Conservation (phyloP, 441 rosid genomes). For the Mallotus japonicus region DNA sequence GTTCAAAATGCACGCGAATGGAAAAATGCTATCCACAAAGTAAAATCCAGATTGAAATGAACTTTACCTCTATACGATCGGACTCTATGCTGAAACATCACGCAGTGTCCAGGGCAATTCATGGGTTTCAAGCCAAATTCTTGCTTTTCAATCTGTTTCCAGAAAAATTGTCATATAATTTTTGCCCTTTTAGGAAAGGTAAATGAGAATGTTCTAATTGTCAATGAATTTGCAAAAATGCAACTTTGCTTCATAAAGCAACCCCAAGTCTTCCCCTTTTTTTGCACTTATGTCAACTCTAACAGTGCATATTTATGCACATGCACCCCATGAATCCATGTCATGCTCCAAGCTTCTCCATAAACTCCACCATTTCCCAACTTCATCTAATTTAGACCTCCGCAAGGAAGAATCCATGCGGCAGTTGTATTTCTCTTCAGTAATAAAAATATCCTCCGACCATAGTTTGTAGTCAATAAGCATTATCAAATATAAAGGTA, state of each 20-base stretch:
- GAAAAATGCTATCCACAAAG: background rate
- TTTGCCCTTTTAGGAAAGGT: background rate
- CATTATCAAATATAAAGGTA: background rate
- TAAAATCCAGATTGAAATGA: slow-evolving; percentile 11
- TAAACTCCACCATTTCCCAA: background rate
- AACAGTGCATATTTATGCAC: background rate
- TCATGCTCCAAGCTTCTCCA: background rate
- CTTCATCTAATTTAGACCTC: background rate
- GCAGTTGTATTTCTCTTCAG: background rate
- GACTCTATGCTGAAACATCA: slow-evolving; percentile 90
- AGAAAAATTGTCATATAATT: slow-evolving; percentile 11
- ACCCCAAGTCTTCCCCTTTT: background rate
- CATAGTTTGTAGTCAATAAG: background rate
- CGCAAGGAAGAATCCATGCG: background rate
- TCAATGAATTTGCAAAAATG: background rate
- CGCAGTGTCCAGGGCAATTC: slow-evolving; percentile 99
- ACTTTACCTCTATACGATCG: slow-evolving; percentile 84
- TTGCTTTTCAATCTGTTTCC: slow-evolving; percentile 81
- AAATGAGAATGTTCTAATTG: slow-evolving; percentile 5
- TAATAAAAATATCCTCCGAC: background rate
- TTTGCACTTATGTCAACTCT: background rate
- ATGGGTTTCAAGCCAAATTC: slow-evolving; percentile 97
- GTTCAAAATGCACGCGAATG: background rate
- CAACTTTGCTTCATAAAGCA: background rate
- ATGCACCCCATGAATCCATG: background rate